phyloP scores from a whole-genome alignment of 1,284 basidiomycete genomes.

The Microbotryum silenes-acaulis region DNA sequence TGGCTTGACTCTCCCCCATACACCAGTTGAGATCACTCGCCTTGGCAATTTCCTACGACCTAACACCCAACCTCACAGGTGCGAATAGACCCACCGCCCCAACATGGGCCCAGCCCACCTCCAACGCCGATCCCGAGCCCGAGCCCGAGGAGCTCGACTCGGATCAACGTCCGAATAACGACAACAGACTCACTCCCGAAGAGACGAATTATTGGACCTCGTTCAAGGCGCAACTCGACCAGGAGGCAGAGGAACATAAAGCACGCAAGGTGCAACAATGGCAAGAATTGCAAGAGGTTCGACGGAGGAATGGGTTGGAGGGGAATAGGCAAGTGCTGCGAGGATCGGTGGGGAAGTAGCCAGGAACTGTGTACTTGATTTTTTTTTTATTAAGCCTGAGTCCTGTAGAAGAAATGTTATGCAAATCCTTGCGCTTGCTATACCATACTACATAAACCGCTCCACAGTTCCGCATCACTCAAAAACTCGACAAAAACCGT shows the following conservation, averaged over 20 bases:
- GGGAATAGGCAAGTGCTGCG: no score
- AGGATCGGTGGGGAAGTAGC: no score
- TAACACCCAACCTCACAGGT: conserved; percentile 8
- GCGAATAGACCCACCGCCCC: conserved; percentile 10
- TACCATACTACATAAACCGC: no score
- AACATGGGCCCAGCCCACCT: conserved; percentile 16
- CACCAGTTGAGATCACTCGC: conserved; percentile 20
- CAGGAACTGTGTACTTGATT: no score
- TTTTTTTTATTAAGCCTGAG: no score
- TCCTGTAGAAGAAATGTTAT: no score
- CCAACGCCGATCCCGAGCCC: background rate
- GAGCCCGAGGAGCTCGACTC: background rate
- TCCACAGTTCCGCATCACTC: no score
- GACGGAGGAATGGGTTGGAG: background rate
- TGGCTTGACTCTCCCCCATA: background rate
- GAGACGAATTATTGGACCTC: conserved; percentile 23
- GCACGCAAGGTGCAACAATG: background rate
- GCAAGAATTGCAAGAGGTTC: background rate
- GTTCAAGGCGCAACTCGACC: conserved; percentile 25
- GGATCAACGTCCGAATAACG: no score
- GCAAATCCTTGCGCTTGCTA: no score
- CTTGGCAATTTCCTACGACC: conserved; percentile 10
- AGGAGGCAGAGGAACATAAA: conserved; percentile 21
- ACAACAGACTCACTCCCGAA: conserved; percentile 1
- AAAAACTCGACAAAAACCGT: no score